Evolutionary conservation across 2,329 filamentous ascomycete species (phyloP), one percentile per base, ranked within the genome.

Genomic region (Fusarium sp.): DNA sequence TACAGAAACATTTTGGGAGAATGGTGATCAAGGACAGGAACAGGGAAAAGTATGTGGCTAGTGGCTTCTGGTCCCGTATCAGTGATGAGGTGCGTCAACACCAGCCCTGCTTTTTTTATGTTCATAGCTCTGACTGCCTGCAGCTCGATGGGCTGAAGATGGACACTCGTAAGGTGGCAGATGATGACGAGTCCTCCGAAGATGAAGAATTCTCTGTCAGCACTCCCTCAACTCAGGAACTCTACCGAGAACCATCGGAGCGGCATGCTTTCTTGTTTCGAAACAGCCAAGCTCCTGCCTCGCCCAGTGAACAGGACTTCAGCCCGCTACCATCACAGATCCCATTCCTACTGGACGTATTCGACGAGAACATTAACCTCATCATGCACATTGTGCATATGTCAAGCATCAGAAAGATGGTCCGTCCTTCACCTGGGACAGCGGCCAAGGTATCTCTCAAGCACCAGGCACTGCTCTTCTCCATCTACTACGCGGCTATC

Each of bases 401-500:
- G 62, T 84, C 86, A 0, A 84, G 81, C 4, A 72, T 86, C 9
- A 67, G 63, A 1, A 73, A 75, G 21, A 70, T 77, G 65, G 74
- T 83, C 11, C 81, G 82, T 6, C 78, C 80, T 31, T 70, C 79
- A 23, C 83, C 81, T 3, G 77, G 73, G n/a, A 62, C 76, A 37
- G 76, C 81, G 31, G 70, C 77, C 5, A 62, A 62, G 8, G 73
- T 86, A 2, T 80, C 82, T 1, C 82, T 84, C 3, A 78, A 82
- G 6, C 82, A 87, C 48, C 86, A 89, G 65, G 87, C 88, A 3
- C 74, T 90, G 46, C 78, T 89, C 76, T 89, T 90, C 73, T 81
- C 87, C 0, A 87, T 90, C 10, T 90, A 88, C 78, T 90, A 89
- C 70, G 84, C 86, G 0, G 84, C 87, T 0, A 78, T 89, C 11